A percentile compares a stretch with the other conserved stretches of the same genome.
Evolutionary conservation across 2,329 filamentous ascomycete genomes (phyloP).

Genomic region (Thyridium curvatum): DNA sequence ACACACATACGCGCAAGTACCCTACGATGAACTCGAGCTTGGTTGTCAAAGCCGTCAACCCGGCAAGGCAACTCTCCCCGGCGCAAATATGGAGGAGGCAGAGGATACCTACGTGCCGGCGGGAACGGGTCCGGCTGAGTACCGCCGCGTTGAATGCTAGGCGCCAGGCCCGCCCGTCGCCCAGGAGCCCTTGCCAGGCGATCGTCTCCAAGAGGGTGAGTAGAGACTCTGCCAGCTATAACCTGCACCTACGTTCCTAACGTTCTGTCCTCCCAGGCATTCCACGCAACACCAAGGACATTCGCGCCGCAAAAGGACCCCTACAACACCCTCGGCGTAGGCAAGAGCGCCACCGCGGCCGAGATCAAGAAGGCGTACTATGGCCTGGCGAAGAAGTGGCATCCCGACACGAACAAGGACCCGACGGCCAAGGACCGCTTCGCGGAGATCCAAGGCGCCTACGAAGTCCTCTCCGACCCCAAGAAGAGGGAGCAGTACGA

Average conservation of each 20-base stretch:
- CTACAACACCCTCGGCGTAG: slow-evolving; percentile 80
- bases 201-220: slow-evolving; percentile 4
- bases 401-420: slow-evolving; percentile 98
- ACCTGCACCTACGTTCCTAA: not conserved
- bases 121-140: slow-evolving; percentile 9
- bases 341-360: slow-evolving; percentile 68
- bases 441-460: slow-evolving; percentile 84
- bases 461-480: slow-evolving; percentile 87
- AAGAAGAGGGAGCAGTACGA: slow-evolving; percentile 93
- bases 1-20: no score
- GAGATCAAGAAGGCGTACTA: slow-evolving; percentile 99
- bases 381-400: slow-evolving; percentile 92
- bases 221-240: not conserved
- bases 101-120: slow-evolving; percentile 13
- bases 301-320: slow-evolving; percentile 63
- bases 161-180: slow-evolving; percentile 5
- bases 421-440: slow-evolving; percentile 90
- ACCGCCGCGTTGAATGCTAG: slow-evolving; percentile 12
- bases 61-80: slow-evolving; percentile 21
- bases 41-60: slow-evolving; percentile 23
- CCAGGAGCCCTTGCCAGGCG: not conserved
- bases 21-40: slow-evolving; percentile 25
- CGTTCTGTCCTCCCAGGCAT: slow-evolving; percentile 30
- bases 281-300: slow-evolving; percentile 51
- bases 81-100: slow-evolving; percentile 21